Percentiles rank a stretch among this genome's conserved stretches.
phyloP scores from a whole-genome alignment of 345 rosid species.

The Reutealis trisperma region DNA sequence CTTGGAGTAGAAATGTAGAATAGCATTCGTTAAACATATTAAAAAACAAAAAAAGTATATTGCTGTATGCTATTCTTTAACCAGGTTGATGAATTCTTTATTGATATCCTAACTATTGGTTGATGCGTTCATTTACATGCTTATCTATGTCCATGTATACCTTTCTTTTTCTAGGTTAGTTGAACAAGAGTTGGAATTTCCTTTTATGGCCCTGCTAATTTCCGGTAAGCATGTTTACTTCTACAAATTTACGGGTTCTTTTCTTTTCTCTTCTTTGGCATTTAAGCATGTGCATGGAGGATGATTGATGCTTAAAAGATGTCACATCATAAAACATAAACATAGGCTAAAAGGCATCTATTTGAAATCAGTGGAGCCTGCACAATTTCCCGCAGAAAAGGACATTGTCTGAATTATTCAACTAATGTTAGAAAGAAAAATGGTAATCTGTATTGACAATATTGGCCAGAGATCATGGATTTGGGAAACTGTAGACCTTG shows the following conservation, averaged over 20 bases:
- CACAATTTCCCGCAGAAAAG: background rate
- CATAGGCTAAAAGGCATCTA: background rate
- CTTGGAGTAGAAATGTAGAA: background rate
- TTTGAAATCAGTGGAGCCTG: conserved; percentile 6
- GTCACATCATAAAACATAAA: background rate
- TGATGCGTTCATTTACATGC: conserved; percentile 7
- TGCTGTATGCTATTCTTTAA: conserved; percentile 4
- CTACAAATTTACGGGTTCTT: background rate
- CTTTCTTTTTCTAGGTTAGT: conserved; percentile 48
- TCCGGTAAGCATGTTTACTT: conserved; percentile 56
- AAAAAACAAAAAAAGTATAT: conserved; percentile 9
- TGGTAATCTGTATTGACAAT: background rate
- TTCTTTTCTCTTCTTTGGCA: background rate
- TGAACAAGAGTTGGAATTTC: conserved; percentile 76
- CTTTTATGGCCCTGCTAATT: conserved; percentile 88
- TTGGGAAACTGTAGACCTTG: background rate
- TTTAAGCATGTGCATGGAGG: background rate
- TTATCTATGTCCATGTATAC: background rate
- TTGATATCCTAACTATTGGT: background rate
- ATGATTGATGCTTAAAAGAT: background rate
- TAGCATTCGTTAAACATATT: background rate
- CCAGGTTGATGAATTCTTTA: background rate
- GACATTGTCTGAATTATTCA: background rate
- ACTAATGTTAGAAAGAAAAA: background rate
- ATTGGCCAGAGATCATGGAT: background rate